Base-by-base conservation (phyloP, 805 yeast species). In the Candida hungchunana region DNA sequence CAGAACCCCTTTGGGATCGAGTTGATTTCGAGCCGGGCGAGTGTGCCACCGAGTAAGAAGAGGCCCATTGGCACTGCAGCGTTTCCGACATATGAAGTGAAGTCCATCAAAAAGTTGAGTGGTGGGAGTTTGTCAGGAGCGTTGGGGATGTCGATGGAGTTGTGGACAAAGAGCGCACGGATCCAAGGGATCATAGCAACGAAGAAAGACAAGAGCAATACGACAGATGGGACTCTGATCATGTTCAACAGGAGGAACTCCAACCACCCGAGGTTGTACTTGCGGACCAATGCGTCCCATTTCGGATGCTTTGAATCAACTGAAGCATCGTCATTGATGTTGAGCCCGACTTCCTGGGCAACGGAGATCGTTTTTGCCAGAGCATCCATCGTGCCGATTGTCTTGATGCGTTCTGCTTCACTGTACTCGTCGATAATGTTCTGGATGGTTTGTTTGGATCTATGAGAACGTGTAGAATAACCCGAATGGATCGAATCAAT, bases 91-190 rank as follows among this genome's bases (percentile, higher is more conserved):
- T 90, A 90, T 3, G 74, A 55, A 0, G 90, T 69, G 46, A 80
- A 76, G 54, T 90, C 96, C 77, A 90, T 83, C 5, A 89, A 37
- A 46, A 89, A 89, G 23, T 86, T 86, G 20, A 90, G 65, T 0
- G 94, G 89, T 0, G 97, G 97, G 37, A 69, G 66, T 1, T 69
- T 67, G 58, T 90, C 97, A 0, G 97, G 97, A 0, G 97, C 97
- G 33, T 71, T 50, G 7, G 74, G 82, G 19, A 88, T 69, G 42
- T 70, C 59, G 14, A 62, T 63, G 18, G 60, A 53, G 15, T 75
- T 73, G 1, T 51, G 46, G 8, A 78, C 80, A 53, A 85, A 86
- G 13, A 82, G 63, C 0, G 87, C 81, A 42, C 80, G 77, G 3
- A 83, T 63, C 73, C 96, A 90, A 1, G 96, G 96, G n/a, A 90